Conservation (phyloP, 1,139 yeast genomes). For the Suhomyces choctaworum region DNA sequence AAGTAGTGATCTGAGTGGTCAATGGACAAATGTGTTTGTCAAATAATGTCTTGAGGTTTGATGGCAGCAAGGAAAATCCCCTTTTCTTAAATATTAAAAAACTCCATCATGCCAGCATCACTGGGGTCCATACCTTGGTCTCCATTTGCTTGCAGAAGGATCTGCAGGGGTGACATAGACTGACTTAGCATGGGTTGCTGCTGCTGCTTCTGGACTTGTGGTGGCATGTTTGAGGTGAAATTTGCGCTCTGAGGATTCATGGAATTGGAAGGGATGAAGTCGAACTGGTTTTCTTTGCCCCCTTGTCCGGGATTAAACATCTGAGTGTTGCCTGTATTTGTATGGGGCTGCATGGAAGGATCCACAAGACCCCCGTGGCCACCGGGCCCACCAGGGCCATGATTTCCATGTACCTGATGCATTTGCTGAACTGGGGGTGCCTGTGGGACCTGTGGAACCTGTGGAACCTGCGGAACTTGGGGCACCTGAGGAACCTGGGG, state of each 20-base stretch:
- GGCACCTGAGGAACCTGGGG: too few species aligned
- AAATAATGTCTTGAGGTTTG: too few species aligned
- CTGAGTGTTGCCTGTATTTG: too few species aligned
- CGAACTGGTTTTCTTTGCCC: conserved; percentile 5
- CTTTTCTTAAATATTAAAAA: conserved; percentile 16
- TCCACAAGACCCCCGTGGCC: not conserved
- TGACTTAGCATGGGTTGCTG: conserved; percentile 10
- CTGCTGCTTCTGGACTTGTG: conserved; percentile 9
- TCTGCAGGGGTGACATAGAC: conserved; percentile 43
- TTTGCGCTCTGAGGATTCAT: conserved; percentile 7
- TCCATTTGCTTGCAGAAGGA: conserved; percentile 33
- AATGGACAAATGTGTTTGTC: too few species aligned
- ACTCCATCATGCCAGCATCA: conserved; percentile 21
- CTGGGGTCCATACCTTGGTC: conserved; percentile 14
- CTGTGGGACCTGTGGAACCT: too few species aligned
- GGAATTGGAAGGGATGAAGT: conserved; percentile 6
- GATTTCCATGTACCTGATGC: conserved; percentile 37
- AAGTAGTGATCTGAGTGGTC: too few species aligned
- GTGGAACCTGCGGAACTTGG: too few species aligned
- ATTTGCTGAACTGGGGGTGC: conserved; percentile 5
- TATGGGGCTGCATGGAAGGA: too few species aligned
- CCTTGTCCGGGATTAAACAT: not conserved
- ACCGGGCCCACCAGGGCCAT: not conserved
- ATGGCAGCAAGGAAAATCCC: too few species aligned
- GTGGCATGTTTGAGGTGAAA: conserved; percentile 4